Base-by-base conservation (phyloP, 306 rosid genomes). In the Rubus idaeus region DNA sequence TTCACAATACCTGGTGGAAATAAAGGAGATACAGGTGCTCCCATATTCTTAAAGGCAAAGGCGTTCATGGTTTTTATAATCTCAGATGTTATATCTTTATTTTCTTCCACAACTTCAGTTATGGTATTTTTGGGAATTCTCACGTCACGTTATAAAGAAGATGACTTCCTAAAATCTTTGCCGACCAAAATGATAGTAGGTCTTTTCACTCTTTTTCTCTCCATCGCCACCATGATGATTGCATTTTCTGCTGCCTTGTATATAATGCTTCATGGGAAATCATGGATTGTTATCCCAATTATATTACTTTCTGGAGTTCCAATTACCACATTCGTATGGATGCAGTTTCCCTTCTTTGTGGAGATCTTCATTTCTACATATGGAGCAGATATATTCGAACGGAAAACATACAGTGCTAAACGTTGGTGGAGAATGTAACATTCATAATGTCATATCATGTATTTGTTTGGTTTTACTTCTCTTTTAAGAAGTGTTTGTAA, bases 1-100 rank as follows among this genome's bases (percentile, higher is more conserved):
- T 74, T 85, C 47, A 85, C 72, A 0, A 18, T 83, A 14, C 88
- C 89, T 0, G 88, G 88, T n/a, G 88, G 88, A 0, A 82, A 12
- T 40, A 14, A 81, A 11, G 78, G 56, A 7, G 5, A 42, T 0
- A 45, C 17, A 71, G 1, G 62, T 44, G 3, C 12, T 3, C 51
- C 71, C 40, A 8, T 1, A 53, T 21, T 23, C 66, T 8, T 20
- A 8, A 0, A 1, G 3, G 16, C 8, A 6, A 74, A 13, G 16
- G 41, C 2, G 0, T 26, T 74, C 45, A 45, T 0, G 8, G 1
- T 68, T 14, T 88, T 86, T 68, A 63, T 83, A 0, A 5, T 83
- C 13, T 74, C 85, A 0, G 79, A 83, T 77, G 76, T 84, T 0
- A n/a, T 62, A 26, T 85, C 89, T 2, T 6, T 86, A 7, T 77